Evolutionary conservation across 129 eudicot species (phyloP), one percentile per base, ranked within the genome.

Genomic region (Flaveria robusta): DNA sequence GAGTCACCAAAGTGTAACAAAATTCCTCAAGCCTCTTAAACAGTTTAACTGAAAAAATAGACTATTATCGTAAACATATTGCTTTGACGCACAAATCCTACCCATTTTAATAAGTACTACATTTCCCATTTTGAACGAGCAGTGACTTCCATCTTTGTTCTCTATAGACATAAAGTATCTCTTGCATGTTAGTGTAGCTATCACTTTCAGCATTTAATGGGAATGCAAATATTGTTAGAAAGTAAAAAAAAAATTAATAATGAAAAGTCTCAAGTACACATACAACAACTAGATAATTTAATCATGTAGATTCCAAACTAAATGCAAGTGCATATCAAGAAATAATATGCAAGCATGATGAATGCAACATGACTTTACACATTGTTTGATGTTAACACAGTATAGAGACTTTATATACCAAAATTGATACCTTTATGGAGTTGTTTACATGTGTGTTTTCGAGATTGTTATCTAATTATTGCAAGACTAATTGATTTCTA

Each of bases 241-340:
- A 51, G 2, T 20, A 20, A 23, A 29, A 1, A 29, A 1, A 64
- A 31, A 13, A 64, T 27, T 15, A 31, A 31, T 16, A 29, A 31
- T 71, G 45, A 12, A 26, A 29, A 71, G 14, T 27, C 31, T 29
- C 47, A 27, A 1, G 2, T 29, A 5, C 34, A 2, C 70, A 66
- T 37, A 65, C 70, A 18, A 66, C 46, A 22, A 37, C 49, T 66
- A 18, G 14, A 10, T 19, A 71, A 5, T 52, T 29, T 15, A 74
- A 26, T 27, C 27, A 26, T 19, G 24, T 42, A 59, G 24, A 74
- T 9, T 27, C 14, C 14, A 73, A 73, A 58, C 78, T n/a, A 75
- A 27, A 63, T 46, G 64, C 50, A 75, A 46, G 22, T 46, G 23
- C 27, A 74, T n/a, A 74, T 11, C 46, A 43, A 16, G 55, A 27